phyloP scores from a whole-genome alignment of 345 rosid genomes.

The Dimocarpus longan region DNA sequence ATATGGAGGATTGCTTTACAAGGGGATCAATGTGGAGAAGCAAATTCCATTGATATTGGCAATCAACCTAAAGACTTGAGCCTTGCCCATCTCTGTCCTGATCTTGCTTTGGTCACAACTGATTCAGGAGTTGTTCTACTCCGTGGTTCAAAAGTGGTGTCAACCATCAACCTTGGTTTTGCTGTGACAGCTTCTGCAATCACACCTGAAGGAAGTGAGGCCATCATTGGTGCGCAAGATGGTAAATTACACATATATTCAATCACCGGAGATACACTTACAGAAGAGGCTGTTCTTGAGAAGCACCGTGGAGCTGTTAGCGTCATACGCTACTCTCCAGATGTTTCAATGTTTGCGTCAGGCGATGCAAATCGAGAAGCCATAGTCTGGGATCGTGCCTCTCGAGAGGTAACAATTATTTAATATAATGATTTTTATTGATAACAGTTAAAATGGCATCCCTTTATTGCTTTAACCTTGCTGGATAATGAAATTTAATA shows the following conservation, averaged over 20 bases:
- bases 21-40: slow-evolving; percentile 72
- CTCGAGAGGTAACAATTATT: slow-evolving; percentile 63
- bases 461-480: not conserved
- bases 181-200: slow-evolving; percentile 76
- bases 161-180: slow-evolving; percentile 77
- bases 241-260: slow-evolving; percentile 83
- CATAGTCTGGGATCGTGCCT: slow-evolving; percentile 76
- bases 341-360: slow-evolving; percentile 90
- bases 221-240: slow-evolving; percentile 77
- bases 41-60: slow-evolving; percentile 68
- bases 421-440: not conserved
- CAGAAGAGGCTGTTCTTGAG: slow-evolving; percentile 80
- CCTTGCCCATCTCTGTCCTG: slow-evolving; percentile 68
- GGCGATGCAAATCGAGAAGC: slow-evolving; percentile 93
- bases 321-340: slow-evolving; percentile 85
- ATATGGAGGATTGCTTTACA: slow-evolving; percentile 71
- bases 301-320: slow-evolving; percentile 89
- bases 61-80: slow-evolving; percentile 90
- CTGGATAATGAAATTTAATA: slow-evolving; percentile 1
- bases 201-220: slow-evolving; percentile 92
- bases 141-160: slow-evolving; percentile 63
- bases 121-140: slow-evolving; percentile 87
- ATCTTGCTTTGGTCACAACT: slow-evolving; percentile 63
- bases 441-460: not conserved
- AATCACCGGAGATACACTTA: slow-evolving; percentile 64